phyloP scores from a whole-genome alignment of 169 alveolate genomes.

The Babesia bigemina region DNA sequence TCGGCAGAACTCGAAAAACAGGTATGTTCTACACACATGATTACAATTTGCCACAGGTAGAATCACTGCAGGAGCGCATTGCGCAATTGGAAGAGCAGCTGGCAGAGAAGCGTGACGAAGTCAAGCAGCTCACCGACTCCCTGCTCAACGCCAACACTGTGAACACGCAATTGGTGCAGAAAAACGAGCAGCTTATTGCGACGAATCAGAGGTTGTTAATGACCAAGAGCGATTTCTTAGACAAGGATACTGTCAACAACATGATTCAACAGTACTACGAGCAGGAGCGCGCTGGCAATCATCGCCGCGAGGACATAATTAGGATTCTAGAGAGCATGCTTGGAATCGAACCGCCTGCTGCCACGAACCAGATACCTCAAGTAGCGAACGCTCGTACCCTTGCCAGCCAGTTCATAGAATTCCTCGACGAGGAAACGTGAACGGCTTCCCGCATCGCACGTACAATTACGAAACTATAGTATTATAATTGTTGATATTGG shows the following conservation, averaged over 20 bases:
- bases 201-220: slow-evolving; percentile 50
- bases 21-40: slow-evolving; percentile 16
- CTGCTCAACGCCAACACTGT: slow-evolving; percentile 50
- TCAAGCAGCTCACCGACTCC: slow-evolving; percentile 34
- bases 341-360: slow-evolving; percentile 38
- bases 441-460: neutral
- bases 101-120: slow-evolving; percentile 28
- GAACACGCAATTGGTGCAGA: slow-evolving; percentile 51
- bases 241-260: slow-evolving; percentile 52
- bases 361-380: neutral
- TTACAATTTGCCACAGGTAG: slow-evolving; percentile 19
- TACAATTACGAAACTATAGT: neutral
- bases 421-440: slow-evolving; percentile 32
- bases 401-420: slow-evolving; percentile 57
- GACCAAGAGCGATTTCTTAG: slow-evolving; percentile 61
- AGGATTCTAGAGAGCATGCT: slow-evolving; percentile 62
- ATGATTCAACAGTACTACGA: slow-evolving; percentile 59
- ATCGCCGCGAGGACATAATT: slow-evolving; percentile 46
- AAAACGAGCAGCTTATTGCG: slow-evolving; percentile 65
- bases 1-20: slow-evolving; percentile 34
- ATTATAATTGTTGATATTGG: no score
- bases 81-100: slow-evolving; percentile 32
- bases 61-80: slow-evolving; percentile 33
- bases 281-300: slow-evolving; percentile 42
- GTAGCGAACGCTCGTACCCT: slow-evolving; percentile 29